Evolutionary conservation across 1,139 yeast genomes (phyloP).

Genomic region (Scheffersomyces lignicola): DNA sequence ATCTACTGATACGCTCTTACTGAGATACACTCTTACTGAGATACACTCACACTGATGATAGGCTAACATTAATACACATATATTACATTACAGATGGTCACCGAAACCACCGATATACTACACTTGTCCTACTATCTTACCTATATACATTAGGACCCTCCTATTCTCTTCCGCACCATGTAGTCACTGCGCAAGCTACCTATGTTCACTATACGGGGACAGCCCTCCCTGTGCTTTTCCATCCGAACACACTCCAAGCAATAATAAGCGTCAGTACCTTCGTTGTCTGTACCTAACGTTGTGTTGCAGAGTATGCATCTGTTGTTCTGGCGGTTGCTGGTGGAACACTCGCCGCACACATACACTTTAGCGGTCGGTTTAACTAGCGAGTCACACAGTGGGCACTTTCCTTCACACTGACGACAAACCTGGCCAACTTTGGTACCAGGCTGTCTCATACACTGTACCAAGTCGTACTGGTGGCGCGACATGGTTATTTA

Average conservation of each 20-base stretch:
- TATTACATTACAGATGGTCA: not conserved
- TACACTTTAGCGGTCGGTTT: constrained; percentile 71
- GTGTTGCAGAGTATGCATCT: constrained; percentile 78
- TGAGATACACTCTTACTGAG: no score
- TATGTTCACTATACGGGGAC: constrained; percentile 80
- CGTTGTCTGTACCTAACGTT: constrained; percentile 31
- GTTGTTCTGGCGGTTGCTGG: constrained; percentile 54
- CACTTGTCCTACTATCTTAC: constrained; percentile 5
- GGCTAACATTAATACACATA: not conserved
- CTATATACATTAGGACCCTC: constrained; percentile 1
- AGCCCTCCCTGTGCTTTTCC: constrained; percentile 89
- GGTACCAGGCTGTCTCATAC: constrained; percentile 85
- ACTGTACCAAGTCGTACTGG: constrained; percentile 82
- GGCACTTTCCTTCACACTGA: constrained; percentile 91
- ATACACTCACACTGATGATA: no score
- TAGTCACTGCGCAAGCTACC: constrained; percentile 75
- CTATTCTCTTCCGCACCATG: constrained; percentile 53
- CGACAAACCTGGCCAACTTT: constrained; percentile 70
- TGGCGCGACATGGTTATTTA: constrained; percentile 71
- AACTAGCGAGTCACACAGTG: constrained; percentile 85
- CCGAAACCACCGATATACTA: constrained; percentile 3
- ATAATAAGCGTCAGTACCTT: constrained; percentile 68
- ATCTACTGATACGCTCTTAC: no score
- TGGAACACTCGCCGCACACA: constrained; percentile 81
- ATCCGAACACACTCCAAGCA: constrained; percentile 82